Evolutionary conservation across 768 basidiomycete species (phyloP).

Genomic region (Lentinula detonsa): DNA sequence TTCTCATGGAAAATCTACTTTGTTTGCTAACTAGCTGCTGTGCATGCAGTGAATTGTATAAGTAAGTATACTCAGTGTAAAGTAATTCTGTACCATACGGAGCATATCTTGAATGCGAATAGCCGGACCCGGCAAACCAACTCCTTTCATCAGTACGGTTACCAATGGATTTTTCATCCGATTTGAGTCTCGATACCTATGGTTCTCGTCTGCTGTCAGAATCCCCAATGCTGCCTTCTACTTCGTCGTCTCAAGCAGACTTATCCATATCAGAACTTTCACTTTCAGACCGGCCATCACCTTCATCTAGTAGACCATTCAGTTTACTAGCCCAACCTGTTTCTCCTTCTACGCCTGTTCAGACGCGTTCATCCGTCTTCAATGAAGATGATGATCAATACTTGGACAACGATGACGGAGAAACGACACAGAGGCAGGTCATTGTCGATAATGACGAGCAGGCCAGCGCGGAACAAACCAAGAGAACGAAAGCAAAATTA

Average conservation of each 20-base stretch:
- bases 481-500: constrained; percentile 2
- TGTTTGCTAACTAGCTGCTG: neutral
- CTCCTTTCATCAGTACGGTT: neutral
- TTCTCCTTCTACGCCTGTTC: constrained; percentile 11
- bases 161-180: constrained; percentile 26
- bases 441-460: neutral
- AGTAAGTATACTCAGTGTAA: neutral
- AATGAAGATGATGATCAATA: constrained; percentile 1
- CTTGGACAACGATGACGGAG: constrained; percentile 5
- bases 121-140: neutral
- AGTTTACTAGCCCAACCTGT: constrained; percentile 19
- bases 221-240: constrained; percentile 29
- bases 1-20: neutral
- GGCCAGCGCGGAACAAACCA: constrained; percentile 9
- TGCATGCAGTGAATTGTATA: neutral
- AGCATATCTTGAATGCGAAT: neutral
- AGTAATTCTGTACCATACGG: neutral
- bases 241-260: constrained; percentile 41
- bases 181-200: constrained; percentile 17
- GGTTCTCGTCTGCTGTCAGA: constrained; percentile 43
- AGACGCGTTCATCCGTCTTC: constrained; percentile 3
- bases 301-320: constrained; percentile 18
- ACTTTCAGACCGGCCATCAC: constrained; percentile 25
- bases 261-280: constrained; percentile 56
- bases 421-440: constrained; percentile 20